These are phyloP conservation scores for Lyophyllum atratum DNA, from an alignment of 768 basidiomycete genomes.

Conservation along the genomic window DNA sequence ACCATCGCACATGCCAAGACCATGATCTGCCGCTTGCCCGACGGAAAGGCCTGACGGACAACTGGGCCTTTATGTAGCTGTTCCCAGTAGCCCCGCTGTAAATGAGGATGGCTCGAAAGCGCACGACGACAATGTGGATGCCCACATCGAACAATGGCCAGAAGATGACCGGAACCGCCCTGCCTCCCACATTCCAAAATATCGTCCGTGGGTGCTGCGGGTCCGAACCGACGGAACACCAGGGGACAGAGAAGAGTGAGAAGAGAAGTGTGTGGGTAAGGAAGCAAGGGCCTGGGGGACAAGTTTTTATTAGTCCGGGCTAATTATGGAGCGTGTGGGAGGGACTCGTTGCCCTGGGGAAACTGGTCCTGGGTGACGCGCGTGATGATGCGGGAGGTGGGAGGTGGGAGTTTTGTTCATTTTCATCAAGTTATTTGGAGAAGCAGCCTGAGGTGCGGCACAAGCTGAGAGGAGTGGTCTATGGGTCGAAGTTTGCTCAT, in stretches of 20 bases:
- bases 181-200: no score
- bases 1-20: constrained; percentile 66
- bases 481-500: constrained; percentile 33
- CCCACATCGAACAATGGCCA: constrained; percentile 10
- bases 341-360: constrained; percentile 30
- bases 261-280: no score
- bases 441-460: not conserved
- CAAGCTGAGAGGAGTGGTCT: not conserved
- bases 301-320: not conserved
- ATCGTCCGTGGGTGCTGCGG: no score
- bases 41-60: constrained; percentile 61
- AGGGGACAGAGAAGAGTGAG: constrained; percentile 20
- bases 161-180: no score
- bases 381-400: constrained; percentile 57
- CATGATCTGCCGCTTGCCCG: constrained; percentile 72
- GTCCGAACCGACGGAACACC: no score
- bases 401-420: constrained; percentile 43
- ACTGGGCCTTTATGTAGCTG: constrained; percentile 44
- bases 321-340: not conserved
- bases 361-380: constrained; percentile 69
- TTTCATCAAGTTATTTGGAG: constrained; percentile 59
- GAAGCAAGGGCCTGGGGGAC: no score
- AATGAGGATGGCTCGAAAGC: constrained; percentile 14
- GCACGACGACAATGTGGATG: constrained; percentile 10
- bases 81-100: constrained; percentile 37